A percentile compares a stretch with the other conserved stretches of the same genome.
Conservation (phyloP, 139 green algal genomes). For the Chlorella sp. region DNA sequence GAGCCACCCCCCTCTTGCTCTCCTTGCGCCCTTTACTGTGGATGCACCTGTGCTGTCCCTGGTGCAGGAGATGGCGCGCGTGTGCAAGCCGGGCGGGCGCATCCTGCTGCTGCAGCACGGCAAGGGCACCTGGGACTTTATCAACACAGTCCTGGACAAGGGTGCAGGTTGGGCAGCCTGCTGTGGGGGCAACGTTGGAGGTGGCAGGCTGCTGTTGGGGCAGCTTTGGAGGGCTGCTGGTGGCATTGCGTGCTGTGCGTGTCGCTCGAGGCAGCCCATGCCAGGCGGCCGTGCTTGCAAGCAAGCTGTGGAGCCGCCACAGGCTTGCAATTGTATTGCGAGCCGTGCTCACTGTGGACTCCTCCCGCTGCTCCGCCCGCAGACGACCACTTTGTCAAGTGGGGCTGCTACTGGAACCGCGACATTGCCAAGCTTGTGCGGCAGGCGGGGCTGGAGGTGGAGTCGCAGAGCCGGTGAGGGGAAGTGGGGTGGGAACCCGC, state of each 20-base stretch:
- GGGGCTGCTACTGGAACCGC: slow-evolving; percentile 85
- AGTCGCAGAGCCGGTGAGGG: slow-evolving; percentile 30
- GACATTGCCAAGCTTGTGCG: slow-evolving; percentile 72
- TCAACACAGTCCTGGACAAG: slow-evolving; percentile 60
- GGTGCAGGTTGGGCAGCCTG: slow-evolving; percentile 16
- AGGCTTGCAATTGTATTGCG: background rate
- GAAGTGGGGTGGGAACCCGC: too few species aligned
- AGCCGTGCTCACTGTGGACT: background rate
- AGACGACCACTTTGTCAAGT: slow-evolving; percentile 63
- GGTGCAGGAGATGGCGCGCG: slow-evolving; percentile 50
- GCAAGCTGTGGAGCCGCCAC: too few species aligned
- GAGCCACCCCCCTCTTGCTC: background rate
- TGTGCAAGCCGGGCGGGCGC: slow-evolving; percentile 60
- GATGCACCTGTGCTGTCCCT: background rate
- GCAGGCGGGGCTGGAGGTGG: slow-evolving; percentile 66
- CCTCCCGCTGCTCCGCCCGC: background rate
- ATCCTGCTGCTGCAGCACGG: slow-evolving; percentile 80
- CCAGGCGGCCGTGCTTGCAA: too few species aligned
- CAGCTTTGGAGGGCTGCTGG: background rate
- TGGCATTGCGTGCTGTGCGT: slow-evolving; percentile 13
- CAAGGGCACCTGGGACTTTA: slow-evolving; percentile 38
- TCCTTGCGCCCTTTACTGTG: background rate
- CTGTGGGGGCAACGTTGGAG: background rate
- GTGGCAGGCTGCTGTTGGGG: background rate
- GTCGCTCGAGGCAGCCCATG: background rate